Evolutionary conservation across 345 rosid species (phyloP).

Genomic region (Eucalyptus regnans): DNA sequence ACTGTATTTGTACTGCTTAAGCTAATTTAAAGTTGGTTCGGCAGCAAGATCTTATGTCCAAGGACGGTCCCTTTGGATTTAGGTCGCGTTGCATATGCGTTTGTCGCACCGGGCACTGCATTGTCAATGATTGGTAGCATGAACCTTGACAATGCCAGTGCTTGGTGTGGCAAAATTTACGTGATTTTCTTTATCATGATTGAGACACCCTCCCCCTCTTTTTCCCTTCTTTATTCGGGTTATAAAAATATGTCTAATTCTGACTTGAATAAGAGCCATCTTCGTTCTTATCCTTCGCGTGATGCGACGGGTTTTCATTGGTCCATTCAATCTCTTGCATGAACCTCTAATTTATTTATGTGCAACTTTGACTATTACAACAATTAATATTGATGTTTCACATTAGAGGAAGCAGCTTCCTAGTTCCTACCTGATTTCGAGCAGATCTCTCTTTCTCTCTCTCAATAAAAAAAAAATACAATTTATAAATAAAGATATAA

Average conservation of each 20-base stretch:
- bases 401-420: neutral
- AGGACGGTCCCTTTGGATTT: neutral
- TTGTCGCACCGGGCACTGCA: neutral
- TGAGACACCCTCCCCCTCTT: neutral
- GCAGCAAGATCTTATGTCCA: neutral
- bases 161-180: neutral
- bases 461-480: neutral
- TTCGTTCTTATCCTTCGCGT: neutral
- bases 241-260: neutral
- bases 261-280: neutral
- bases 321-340: neutral
- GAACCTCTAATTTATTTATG: neutral
- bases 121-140: neutral
- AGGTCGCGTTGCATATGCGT: neutral
- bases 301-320: neutral
- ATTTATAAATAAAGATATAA: neutral
- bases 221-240: neutral
- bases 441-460: neutral
- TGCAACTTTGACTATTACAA: neutral
- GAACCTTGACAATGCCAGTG: neutral
- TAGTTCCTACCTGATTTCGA: neutral
- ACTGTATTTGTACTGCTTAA: neutral
- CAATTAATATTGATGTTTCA: neutral
- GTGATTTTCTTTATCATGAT: neutral
- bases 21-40: neutral